Percentiles rank a stretch among this genome's conserved stretches.
These are phyloP conservation scores for Ambrosiella cleistominuta DNA, from an alignment of 2,329 filamentous ascomycete genomes.

Conservation along the genomic window DNA sequence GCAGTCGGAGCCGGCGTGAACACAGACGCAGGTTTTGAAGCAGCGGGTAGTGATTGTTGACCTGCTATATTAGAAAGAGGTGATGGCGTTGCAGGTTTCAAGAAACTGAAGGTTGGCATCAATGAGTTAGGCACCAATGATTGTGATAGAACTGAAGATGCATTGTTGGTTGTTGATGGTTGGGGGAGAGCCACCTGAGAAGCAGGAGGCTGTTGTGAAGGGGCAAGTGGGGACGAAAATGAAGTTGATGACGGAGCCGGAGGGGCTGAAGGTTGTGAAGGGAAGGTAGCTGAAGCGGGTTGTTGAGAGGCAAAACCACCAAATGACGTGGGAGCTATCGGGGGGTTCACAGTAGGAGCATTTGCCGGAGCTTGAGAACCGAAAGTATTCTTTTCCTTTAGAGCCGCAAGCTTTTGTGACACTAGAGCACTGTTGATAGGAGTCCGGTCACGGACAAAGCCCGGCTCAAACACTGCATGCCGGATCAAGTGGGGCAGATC, in stretches of 20 bases:
- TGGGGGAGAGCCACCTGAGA: background rate
- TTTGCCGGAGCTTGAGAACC: background rate
- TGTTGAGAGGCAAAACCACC: background rate
- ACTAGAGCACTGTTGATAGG: background rate
- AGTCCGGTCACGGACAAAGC: conserved; percentile 4
- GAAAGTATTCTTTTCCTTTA: background rate
- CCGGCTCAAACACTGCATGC: conserved; percentile 32
- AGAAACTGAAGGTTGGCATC: background rate
- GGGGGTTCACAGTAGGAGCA: background rate
- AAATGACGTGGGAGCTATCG: background rate
- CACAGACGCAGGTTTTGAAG: background rate
- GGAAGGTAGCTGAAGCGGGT: background rate
- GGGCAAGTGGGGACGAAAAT: background rate
- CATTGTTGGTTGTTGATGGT: background rate
- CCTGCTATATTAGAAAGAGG: too few relatives aligned
- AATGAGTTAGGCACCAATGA: background rate
- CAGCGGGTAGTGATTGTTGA: background rate
- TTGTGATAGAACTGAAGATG: background rate
- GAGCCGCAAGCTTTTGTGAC: background rate
- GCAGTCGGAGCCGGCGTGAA: background rate
- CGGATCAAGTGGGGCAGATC: conserved; percentile 39
- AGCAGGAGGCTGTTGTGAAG: background rate
- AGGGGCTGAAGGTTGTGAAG: background rate
- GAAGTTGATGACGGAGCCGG: background rate
- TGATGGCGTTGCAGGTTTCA: background rate